Evolutionary conservation across 2,329 filamentous ascomycete species (phyloP).

Genomic region (Amauroascus verrucosus): DNA sequence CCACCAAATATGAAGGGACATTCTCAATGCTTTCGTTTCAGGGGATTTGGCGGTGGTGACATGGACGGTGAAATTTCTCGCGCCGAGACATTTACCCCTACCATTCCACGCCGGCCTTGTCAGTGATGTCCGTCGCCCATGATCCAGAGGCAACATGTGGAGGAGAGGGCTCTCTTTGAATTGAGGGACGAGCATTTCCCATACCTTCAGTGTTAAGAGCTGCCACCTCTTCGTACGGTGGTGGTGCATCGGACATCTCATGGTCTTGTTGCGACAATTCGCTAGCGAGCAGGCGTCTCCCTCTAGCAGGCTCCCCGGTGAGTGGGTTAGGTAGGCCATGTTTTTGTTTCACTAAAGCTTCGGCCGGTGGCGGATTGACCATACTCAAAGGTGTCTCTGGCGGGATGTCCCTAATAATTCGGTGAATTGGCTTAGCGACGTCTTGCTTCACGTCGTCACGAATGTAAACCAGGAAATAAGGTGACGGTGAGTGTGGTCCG

Average conservation of each 20-base stretch:
- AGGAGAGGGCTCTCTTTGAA: not conserved
- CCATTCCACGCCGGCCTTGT: conserved; percentile 23
- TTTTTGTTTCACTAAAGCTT: not conserved
- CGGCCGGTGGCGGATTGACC: not conserved
- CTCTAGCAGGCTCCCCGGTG: not conserved
- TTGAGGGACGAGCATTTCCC: not conserved
- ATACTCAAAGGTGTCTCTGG: not conserved
- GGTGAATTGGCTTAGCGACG: conserved; percentile 48
- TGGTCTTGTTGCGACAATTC: not conserved
- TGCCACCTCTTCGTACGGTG: conserved; percentile 14
- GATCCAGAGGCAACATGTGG: not conserved
- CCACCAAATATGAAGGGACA: not conserved
- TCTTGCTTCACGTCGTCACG: conserved; percentile 53
- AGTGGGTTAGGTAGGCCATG: not conserved
- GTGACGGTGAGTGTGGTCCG: conserved; percentile 55
- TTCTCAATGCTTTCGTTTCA: conserved; percentile 27
- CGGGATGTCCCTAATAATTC: conserved; percentile 17
- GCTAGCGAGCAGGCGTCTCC: not conserved
- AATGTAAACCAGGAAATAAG: conserved; percentile 79
- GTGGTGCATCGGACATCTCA: conserved; percentile 12
- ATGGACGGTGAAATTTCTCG: conserved; percentile 14
- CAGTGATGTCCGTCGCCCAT: conserved; percentile 17
- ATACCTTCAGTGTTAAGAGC: conserved; percentile 2
- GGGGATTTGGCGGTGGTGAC: conserved; percentile 20
- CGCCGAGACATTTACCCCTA: conserved; percentile 20